Evolutionary conservation across 345 rosid species (phyloP), one percentile per base, ranked within the genome.

Genomic region (Lepidium sativum): DNA sequence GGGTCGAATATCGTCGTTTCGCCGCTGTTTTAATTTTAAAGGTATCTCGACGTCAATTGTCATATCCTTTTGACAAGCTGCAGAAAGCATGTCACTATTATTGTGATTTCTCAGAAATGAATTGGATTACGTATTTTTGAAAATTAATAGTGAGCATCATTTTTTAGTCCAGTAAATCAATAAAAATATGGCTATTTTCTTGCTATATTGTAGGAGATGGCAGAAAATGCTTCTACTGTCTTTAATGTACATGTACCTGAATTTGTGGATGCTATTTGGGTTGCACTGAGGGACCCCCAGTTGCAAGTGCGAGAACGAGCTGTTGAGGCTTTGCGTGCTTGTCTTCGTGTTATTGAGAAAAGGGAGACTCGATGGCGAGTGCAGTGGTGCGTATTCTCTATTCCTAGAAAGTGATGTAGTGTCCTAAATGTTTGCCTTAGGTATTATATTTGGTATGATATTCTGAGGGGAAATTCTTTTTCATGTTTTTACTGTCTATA

Each of bases 291-390:
- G 81, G 98, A 95, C 75, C 99, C 94, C 14, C 80, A 83, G 60
- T 74, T 86, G 82, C 84, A 82, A 76, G 86, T 95, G 58, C 84
- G 99, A 57, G 95, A 88, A 73, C 81, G 86, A 44, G 98, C 98
- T 27, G 98, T 95, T 53, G 99, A 95, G 83, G 97, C 99, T 67
- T 78, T 90, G 80, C 97, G 99, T 63, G 99, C 99, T 57, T 95
- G 98, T 75, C 99, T 95, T 74, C 84, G 85, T 75, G 99, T 95
- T 78, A 88, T 95, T 65, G 99, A 95, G 81, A 95, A 95, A 78
- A 92, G 97, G 23, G 99, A 95, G 82, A 95, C 99, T 45, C 96
- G 99, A 4, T 95, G 98, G 99, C 88, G 96, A 41, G 99, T 95
- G 70, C 99, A 91, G 37, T 91, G 99, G 99, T 95, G 49, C 65